phyloP scores from a whole-genome alignment of 768 basidiomycete genomes.

The Tulasnella sp. region DNA sequence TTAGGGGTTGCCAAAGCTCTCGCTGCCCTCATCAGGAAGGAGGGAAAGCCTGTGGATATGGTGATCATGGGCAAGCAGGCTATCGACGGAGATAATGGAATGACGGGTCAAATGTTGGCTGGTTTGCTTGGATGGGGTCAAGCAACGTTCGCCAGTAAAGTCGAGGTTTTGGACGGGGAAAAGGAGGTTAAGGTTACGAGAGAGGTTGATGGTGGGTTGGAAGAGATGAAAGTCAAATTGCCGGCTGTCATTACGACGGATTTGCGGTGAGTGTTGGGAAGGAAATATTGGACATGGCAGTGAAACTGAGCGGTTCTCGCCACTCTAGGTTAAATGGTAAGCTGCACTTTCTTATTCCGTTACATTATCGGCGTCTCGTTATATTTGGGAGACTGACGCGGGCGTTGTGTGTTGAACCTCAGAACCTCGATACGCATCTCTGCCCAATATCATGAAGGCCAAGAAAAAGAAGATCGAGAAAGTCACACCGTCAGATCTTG shows the following conservation, averaged over 20 bases:
- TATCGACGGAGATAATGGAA: constrained; percentile 93
- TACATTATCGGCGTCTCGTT: background rate
- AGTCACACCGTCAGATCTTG: constrained; percentile 70
- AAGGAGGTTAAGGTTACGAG: constrained; percentile 69
- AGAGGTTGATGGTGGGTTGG: constrained; percentile 92
- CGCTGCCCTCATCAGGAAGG: constrained; percentile 64
- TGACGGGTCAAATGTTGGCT: constrained; percentile 97
- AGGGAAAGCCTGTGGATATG: constrained; percentile 64
- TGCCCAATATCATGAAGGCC: constrained; percentile 99
- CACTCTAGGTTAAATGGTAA: constrained; percentile 65
- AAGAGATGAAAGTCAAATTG: constrained; percentile 72
- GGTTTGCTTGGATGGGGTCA: constrained; percentile 89
- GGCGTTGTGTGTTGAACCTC: constrained; percentile 8
- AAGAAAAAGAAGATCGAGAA: constrained; percentile 97
- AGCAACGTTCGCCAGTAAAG: constrained; percentile 90
- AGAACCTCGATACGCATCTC: constrained; percentile 97
- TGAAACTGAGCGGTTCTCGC: background rate
- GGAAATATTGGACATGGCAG: background rate
- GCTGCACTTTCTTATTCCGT: background rate
- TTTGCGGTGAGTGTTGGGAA: constrained; percentile 59
- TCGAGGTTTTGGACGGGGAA: constrained; percentile 62
- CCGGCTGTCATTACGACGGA: constrained; percentile 92
- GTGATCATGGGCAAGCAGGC: constrained; percentile 98
- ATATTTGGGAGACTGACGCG: background rate
- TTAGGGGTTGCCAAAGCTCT: constrained; percentile 86